Conservation (phyloP, 1,284 basidiomycete genomes). For the Microbotryum violaceum region DNA sequence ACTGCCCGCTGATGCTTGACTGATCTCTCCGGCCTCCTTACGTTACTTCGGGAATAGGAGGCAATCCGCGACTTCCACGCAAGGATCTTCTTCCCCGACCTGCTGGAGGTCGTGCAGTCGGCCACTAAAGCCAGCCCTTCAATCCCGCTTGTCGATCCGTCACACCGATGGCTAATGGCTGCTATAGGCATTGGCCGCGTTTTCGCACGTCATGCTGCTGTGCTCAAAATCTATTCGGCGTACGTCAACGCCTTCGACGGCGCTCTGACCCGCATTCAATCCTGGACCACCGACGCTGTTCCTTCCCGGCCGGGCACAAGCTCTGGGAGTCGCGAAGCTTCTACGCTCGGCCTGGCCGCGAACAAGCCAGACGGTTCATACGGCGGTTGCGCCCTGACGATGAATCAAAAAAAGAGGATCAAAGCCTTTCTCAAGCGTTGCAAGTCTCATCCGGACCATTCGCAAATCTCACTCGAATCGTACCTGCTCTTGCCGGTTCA, state of each 20-base stretch:
- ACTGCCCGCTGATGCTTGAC: constrained; percentile 33
- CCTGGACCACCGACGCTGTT: constrained; percentile 51
- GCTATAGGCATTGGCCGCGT: constrained; percentile 78
- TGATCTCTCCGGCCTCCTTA: constrained; percentile 12
- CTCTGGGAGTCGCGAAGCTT: constrained; percentile 45
- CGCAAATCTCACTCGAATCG: constrained; percentile 91
- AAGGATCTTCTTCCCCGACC: constrained; percentile 80
- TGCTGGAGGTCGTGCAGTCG: constrained; percentile 65
- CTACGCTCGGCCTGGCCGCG: constrained; percentile 16
- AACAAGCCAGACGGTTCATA: constrained; percentile 9
- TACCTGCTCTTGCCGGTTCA: constrained; percentile 93
- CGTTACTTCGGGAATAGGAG: constrained; percentile 45
- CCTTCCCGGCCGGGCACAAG: constrained; percentile 14
- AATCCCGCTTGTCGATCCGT: neutral
- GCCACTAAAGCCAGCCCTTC: constrained; percentile 40
- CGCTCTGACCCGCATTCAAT: constrained; percentile 72
- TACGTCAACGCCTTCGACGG: constrained; percentile 96
- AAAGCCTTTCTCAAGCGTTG: constrained; percentile 66
- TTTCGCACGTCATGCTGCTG: constrained; percentile 82
- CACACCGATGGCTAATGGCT: constrained; percentile 47
- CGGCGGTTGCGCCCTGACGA: constrained; percentile 14
- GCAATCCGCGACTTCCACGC: constrained; percentile 84
- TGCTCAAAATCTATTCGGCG: constrained; percentile 90
- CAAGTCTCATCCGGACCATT: constrained; percentile 61
- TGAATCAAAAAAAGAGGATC: constrained; percentile 75